Evolutionary conservation across 768 basidiomycete species (phyloP).

Genomic region (Boletus speciosus): DNA sequence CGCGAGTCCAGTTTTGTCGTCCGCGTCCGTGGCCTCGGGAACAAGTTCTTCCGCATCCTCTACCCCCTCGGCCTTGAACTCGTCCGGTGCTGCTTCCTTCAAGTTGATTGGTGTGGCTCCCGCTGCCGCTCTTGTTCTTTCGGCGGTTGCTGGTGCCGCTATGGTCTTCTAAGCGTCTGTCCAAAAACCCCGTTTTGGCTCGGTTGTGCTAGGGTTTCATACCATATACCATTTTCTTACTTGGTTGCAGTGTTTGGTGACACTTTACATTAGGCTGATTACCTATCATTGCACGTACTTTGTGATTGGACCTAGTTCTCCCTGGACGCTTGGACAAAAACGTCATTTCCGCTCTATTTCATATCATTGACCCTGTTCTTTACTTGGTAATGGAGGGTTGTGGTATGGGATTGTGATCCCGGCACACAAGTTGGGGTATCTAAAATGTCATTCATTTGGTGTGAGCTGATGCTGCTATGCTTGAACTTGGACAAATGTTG

Average conservation of each 20-base stretch:
- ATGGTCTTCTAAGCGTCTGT: constrained; percentile 40
- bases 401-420: neutral
- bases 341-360: constrained; percentile 6
- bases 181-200: neutral
- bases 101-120: constrained; percentile 34
- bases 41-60: constrained; percentile 16
- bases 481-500: no score
- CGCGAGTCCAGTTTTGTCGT: constrained; percentile 8
- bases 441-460: neutral
- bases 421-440: neutral
- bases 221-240: constrained; percentile 16
- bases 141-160: constrained; percentile 48
- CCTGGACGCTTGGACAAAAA: constrained; percentile 18
- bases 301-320: constrained; percentile 17
- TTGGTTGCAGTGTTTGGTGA: constrained; percentile 12
- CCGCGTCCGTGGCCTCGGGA: neutral
- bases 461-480: neutral
- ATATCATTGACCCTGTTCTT: neutral
- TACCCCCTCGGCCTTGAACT: constrained; percentile 19
- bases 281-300: constrained; percentile 8
- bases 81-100: constrained; percentile 29
- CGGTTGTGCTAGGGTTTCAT: neutral
- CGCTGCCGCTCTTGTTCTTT: constrained; percentile 37
- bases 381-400: neutral
- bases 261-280: constrained; percentile 13